phyloP scores from a whole-genome alignment of 228 moss, liverwort and hornwort genomes.

The Sphagnum fallax region DNA sequence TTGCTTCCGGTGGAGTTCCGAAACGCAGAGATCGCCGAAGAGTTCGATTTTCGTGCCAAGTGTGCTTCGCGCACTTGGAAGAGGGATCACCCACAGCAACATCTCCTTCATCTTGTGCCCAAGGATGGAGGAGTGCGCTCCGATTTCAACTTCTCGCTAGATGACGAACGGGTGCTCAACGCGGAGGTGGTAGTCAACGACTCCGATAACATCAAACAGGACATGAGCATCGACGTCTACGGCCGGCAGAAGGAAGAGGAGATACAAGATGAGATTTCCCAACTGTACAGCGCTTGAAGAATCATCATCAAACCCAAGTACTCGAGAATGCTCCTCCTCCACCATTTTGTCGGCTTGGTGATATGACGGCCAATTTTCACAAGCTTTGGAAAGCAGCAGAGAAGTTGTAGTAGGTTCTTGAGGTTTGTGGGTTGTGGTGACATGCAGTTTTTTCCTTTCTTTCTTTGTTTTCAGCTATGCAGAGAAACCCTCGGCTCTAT shows the following conservation, averaged over 20 bases:
- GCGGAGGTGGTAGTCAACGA: constrained; percentile 81
- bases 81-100: constrained; percentile 68
- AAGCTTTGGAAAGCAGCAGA: too few relatives aligned
- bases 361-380: too few relatives aligned
- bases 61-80: constrained; percentile 98
- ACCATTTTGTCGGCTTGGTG: too few relatives aligned
- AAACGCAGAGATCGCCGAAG: constrained; percentile 35
- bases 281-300: constrained; percentile 69
- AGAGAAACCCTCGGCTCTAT: too few relatives aligned
- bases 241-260: constrained; percentile 82
- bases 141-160: constrained; percentile 72
- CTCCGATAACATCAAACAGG: constrained; percentile 94
- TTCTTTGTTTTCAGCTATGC: too few relatives aligned
- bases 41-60: constrained; percentile 69
- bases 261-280: constrained; percentile 58
- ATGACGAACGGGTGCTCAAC: constrained; percentile 74
- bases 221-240: constrained; percentile 96
- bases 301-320: too few relatives aligned
- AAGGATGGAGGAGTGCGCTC: constrained; percentile 63
- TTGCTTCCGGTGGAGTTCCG: constrained; percentile 57
- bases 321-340: too few relatives aligned
- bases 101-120: constrained; percentile 67
- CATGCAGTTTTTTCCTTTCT: too few relatives aligned
- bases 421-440: too few relatives aligned
- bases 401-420: too few relatives aligned